Percentiles rank a stretch among this genome's conserved stretches.
phyloP scores from a whole-genome alignment of 2,329 filamentous ascomycete genomes.

The Neospermospora avenae region DNA sequence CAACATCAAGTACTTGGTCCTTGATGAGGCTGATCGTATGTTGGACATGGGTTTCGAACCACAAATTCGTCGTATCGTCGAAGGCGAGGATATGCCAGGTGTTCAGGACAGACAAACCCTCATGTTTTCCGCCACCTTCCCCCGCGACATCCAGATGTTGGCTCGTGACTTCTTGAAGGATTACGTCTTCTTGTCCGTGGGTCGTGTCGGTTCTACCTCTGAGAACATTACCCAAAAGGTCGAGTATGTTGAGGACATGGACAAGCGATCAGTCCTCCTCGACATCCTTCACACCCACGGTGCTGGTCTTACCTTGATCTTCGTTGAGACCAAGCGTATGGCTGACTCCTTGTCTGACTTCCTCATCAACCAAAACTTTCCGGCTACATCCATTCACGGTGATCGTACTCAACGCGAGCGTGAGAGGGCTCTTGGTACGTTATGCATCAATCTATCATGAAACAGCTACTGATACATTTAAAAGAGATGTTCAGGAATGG shows the following conservation, averaged over 20 bases:
- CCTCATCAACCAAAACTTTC: conserved; percentile 97
- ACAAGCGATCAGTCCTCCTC: conserved; percentile 96
- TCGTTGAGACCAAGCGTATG: conserved; percentile 99
- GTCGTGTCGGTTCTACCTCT: conserved; percentile 97
- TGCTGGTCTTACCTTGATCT: conserved; percentile 87
- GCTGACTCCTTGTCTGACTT: conserved; percentile 97
- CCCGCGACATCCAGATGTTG: conserved; percentile 98
- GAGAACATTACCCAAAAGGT: conserved; percentile 99
- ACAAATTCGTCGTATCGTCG: conserved; percentile 97
- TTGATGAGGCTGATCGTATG: conserved; percentile 99
- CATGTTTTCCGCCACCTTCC: conserved; percentile 99
- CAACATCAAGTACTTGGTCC: conserved; percentile 99
- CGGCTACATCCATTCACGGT: conserved; percentile 96
- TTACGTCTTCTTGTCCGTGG: conserved; percentile 98
- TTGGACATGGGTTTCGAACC: conserved; percentile 99
- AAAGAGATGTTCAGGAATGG: conserved; percentile 97
- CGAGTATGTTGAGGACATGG: conserved; percentile 92
- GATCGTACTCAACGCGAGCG: conserved; percentile 98
- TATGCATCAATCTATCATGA: too few relatives aligned
- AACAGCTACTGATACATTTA: too few relatives aligned
- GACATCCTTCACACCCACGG: conserved; percentile 96
- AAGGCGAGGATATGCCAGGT: conserved; percentile 94
- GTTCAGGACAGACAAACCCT: conserved; percentile 88
- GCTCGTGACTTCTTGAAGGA: conserved; percentile 98
- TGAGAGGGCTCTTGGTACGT: conserved; percentile 92